Conservation (phyloP, 768 basidiomycete species). For the Dentipellis fragilis region DNA sequence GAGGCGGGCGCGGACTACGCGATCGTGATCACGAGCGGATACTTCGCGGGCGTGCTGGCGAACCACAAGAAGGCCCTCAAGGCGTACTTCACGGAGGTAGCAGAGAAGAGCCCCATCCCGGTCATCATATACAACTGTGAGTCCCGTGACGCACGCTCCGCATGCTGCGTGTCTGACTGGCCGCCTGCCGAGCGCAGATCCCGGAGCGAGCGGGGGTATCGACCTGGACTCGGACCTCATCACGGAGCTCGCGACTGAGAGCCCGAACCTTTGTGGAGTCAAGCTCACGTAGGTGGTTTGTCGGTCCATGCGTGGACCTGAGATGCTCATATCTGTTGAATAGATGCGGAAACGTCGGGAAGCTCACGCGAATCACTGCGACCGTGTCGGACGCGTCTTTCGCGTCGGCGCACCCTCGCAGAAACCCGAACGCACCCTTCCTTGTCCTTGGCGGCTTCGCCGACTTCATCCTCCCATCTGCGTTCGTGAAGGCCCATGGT, state of each 20-base stretch:
- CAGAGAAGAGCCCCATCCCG: conserved; percentile 74
- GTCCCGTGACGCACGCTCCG: conserved; percentile 16
- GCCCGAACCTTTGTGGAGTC: conserved; percentile 73
- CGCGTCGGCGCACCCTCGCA: conserved; percentile 51
- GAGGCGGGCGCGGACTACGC: conserved; percentile 78
- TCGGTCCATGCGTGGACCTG: conserved; percentile 1
- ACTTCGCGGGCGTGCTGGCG: conserved; percentile 71
- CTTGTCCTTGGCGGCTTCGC: conserved; percentile 78
- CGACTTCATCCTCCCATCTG: conserved; percentile 73
- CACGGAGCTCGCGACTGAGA: conserved; percentile 64
- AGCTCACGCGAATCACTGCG: conserved; percentile 76
- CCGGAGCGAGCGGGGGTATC: conserved; percentile 81
- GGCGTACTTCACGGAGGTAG: conserved; percentile 67
- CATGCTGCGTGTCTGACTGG: background rate
- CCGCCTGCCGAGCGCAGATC: conserved; percentile 38
- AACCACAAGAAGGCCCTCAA: conserved; percentile 60
- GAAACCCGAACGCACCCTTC: conserved; percentile 58
- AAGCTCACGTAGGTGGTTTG: conserved; percentile 68
- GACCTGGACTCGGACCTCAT: conserved; percentile 88
- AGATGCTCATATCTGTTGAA: background rate
- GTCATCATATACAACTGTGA: conserved; percentile 84
- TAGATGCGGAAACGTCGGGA: conserved; percentile 88
- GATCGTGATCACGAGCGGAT: conserved; percentile 81
- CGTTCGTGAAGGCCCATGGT: conserved; percentile 69
- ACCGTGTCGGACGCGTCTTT: conserved; percentile 51